Evolutionary conservation across 2,329 filamentous ascomycete species (phyloP).

Genomic region (Mycosphaerella sp.): DNA sequence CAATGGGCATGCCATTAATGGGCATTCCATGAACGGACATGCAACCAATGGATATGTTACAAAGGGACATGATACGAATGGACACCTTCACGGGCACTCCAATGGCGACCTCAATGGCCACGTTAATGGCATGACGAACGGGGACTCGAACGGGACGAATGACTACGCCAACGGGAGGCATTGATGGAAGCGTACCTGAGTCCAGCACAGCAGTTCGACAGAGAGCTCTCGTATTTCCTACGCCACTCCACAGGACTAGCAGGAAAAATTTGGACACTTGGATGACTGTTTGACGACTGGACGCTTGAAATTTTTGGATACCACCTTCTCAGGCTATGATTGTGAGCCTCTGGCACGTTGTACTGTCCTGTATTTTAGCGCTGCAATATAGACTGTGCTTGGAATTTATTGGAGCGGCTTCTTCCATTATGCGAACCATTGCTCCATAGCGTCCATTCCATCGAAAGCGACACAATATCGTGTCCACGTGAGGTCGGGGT

Average conservation of each 20-base stretch:
- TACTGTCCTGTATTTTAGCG: neutral
- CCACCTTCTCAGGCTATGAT: neutral
- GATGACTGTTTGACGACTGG: neutral
- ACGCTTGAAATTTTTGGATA: neutral
- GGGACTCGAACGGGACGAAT: neutral
- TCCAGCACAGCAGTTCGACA: neutral
- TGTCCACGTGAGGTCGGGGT: too few species aligned
- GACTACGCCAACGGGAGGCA: conserved; percentile 2
- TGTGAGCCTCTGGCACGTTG: neutral
- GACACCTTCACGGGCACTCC: conserved; percentile 1
- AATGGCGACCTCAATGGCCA: neutral
- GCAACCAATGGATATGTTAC: neutral
- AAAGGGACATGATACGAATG: conserved; percentile 5
- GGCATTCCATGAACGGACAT: conserved; percentile 8
- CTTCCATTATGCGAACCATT: too few species aligned
- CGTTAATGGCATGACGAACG: neutral
- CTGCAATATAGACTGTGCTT: neutral
- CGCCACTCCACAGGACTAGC: too few species aligned
- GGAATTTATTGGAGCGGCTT: too few species aligned
- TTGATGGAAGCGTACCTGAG: neutral
- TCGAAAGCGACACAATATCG: too few species aligned
- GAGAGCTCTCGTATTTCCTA: neutral
- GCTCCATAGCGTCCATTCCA: too few species aligned
- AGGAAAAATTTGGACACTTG: neutral
- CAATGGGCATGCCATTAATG: conserved; percentile 4